Base-by-base conservation (phyloP, 2,329 filamentous ascomycete species). In the Xylaria arbuscula region DNA sequence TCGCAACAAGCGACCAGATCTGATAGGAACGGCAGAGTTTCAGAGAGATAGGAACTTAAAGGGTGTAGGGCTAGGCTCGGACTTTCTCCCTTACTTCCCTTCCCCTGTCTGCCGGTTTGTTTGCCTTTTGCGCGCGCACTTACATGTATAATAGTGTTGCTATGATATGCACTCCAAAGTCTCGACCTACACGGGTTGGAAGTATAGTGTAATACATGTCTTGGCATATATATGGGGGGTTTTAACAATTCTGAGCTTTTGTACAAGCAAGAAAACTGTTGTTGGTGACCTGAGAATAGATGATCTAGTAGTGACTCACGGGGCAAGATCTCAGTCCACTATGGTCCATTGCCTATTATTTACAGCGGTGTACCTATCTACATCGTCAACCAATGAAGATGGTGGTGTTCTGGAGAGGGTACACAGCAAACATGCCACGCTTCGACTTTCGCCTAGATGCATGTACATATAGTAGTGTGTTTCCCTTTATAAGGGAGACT, bases 311-410 rank as follows among this genome's bases (percentile, higher is more conserved):
- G 40, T 51, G 34, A 50, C 57, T 48, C 40, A 45, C 40, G 13
- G 53, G 53, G 38, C 62, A 40, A 55, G 47, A 63, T 62, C 22
- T 17, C 24, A 42, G 47, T 38, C 32, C 13, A 34, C 48, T 40
- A 47, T 56, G 13, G 24, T 50, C 47, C 34, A n/a, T 34, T 34
- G 48, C 24, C 54, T 51, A 24, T 9, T 24, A 28, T 42, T 53
- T 7, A 51, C 45, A 61, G 61, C 61, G 66, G 61, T 64, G 66
- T 64, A 64, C 11, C 19, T 51, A 51, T 51, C 51, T 54, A 34
- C 8, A 47, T 34, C 19, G 4, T 36, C 56, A 17, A 5, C 22
- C 24, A 42, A 57, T 32, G 8, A 45, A 56, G 50, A 61, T 36
- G 34, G 47, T 55, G 22, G 13, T 15, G n/a, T 28, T 62, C 40